Percentiles rank a stretch among this genome's conserved stretches.
Evolutionary conservation across 352 stramenopile species (phyloP).

Genomic region (Phytophthora ohioensis): DNA sequence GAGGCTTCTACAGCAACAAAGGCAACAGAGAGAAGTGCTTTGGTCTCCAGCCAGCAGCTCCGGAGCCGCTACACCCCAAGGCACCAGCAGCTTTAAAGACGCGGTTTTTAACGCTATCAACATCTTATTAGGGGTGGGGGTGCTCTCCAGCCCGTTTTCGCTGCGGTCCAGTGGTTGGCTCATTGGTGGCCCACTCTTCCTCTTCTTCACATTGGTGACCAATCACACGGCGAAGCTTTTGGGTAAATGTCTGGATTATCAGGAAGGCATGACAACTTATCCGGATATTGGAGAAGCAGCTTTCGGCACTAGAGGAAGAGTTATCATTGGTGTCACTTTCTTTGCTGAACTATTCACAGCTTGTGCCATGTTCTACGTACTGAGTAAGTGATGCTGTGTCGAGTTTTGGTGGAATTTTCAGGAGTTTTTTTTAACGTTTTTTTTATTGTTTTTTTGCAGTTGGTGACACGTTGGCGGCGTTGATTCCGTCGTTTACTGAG

Average conservation of each 20-base stretch:
- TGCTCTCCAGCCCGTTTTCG: slow-evolving; percentile 87
- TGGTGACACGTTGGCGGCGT: slow-evolving; percentile 74
- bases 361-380: slow-evolving; percentile 82
- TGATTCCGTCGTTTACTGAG: slow-evolving; percentile 72
- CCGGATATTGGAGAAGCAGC: slow-evolving; percentile 85
- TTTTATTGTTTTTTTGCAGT: slow-evolving; percentile 42
- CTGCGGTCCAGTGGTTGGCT: slow-evolving; percentile 80
- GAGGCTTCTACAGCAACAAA: slow-evolving; percentile 44
- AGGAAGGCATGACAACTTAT: slow-evolving; percentile 87
- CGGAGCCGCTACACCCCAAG: slow-evolving; percentile 22
- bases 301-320: slow-evolving; percentile 72
- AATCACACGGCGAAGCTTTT: slow-evolving; percentile 90
- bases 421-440: not conserved
- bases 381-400: slow-evolving; percentile 56
- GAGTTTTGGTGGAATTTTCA: not conserved
- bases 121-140: slow-evolving; percentile 84
- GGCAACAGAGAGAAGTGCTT: slow-evolving; percentile 24
- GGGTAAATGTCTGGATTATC: slow-evolving; percentile 80
- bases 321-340: slow-evolving; percentile 85
- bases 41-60: slow-evolving; percentile 36
- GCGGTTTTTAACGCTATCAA: slow-evolving; percentile 90
- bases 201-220: slow-evolving; percentile 87
- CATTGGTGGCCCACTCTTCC: slow-evolving; percentile 76
- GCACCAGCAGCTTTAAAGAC: slow-evolving; percentile 77
- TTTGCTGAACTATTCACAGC: slow-evolving; percentile 85